phyloP scores from a whole-genome alignment of 1,284 basidiomycete species.

The Porodaedalea pini region DNA sequence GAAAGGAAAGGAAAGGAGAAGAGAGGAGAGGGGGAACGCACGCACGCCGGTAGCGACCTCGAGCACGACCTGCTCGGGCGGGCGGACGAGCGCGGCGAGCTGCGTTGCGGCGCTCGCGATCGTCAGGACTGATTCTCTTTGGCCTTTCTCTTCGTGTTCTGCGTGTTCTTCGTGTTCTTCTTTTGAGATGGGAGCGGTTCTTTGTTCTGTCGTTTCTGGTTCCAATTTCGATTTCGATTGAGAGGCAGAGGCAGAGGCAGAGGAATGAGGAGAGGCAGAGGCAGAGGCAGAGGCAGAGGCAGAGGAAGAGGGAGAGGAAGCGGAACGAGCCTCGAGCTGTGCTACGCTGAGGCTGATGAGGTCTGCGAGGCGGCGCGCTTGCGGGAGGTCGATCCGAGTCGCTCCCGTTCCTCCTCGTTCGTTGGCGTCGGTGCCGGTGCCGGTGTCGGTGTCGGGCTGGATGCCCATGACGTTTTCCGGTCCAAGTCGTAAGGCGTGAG shows the following conservation, averaged over 20 bases:
- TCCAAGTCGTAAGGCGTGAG: too few species aligned
- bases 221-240: background rate
- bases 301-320: too few species aligned
- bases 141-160: background rate
- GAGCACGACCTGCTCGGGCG: constrained; percentile 13
- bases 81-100: constrained; percentile 18
- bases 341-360: constrained; percentile 10
- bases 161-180: background rate
- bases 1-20: background rate
- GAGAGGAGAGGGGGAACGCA: background rate
- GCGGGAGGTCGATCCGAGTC: constrained; percentile 12
- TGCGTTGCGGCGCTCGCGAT: constrained; percentile 12
- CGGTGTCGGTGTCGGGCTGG: too few species aligned
- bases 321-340: constrained; percentile 4
- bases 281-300: too few species aligned
- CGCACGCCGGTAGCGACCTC: constrained; percentile 16
- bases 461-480: too few species aligned
- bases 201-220: background rate
- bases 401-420: too few species aligned
- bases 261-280: too few species aligned
- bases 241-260: too few species aligned
- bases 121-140: background rate
- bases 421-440: too few species aligned
- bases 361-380: constrained; percentile 13
- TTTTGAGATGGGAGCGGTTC: background rate